A percentile compares a stretch with the other conserved stretches of the same genome.
phyloP scores from a whole-genome alignment of 371 early-diverging fungal species.

The Batkoa obscura region DNA sequence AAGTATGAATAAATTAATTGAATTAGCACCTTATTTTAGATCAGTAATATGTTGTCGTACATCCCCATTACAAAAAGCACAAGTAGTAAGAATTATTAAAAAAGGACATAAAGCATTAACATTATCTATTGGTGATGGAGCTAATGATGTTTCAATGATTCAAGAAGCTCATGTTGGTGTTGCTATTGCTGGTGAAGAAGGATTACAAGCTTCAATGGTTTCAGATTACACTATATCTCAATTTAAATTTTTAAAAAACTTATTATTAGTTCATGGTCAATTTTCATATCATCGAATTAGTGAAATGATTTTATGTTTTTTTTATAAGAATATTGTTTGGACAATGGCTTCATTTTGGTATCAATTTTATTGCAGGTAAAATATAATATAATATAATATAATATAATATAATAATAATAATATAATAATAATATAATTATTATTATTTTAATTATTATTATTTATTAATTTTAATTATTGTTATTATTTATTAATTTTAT shows the following conservation, averaged over 20 bases:
- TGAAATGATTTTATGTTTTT: slow-evolving; percentile 78
- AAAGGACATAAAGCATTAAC: slow-evolving; percentile 49
- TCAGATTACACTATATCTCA: slow-evolving; percentile 78
- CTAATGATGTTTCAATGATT: slow-evolving; percentile 89
- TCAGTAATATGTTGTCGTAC: slow-evolving; percentile 91
- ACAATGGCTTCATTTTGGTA: slow-evolving; percentile 64
- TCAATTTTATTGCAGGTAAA: slow-evolving; percentile 54
- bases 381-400: too few relatives aligned
- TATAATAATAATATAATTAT: too few relatives aligned
- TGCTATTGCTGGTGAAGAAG: slow-evolving; percentile 86
- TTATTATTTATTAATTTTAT: too few relatives aligned
- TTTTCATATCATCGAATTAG: slow-evolving; percentile 77
- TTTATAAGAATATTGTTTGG: slow-evolving; percentile 86
- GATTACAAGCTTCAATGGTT: slow-evolving; percentile 75
- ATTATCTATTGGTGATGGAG: slow-evolving; percentile 95
- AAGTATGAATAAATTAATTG: slow-evolving; percentile 35
- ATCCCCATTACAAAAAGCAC: slow-evolving; percentile 90
- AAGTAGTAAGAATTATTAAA: slow-evolving; percentile 83
- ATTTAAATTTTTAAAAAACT: slow-evolving; percentile 66
- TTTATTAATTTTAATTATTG: too few relatives aligned
- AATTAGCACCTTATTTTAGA: slow-evolving; percentile 57
- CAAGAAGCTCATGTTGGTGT: slow-evolving; percentile 91
- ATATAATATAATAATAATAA: too few relatives aligned
- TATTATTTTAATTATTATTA: too few relatives aligned
- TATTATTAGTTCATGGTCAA: slow-evolving; percentile 69